Percentiles rank a stretch among this genome's conserved stretches.
Evolutionary conservation across 2,329 filamentous ascomycete species (phyloP).

Genomic region (Trichoderma afroharzianum): DNA sequence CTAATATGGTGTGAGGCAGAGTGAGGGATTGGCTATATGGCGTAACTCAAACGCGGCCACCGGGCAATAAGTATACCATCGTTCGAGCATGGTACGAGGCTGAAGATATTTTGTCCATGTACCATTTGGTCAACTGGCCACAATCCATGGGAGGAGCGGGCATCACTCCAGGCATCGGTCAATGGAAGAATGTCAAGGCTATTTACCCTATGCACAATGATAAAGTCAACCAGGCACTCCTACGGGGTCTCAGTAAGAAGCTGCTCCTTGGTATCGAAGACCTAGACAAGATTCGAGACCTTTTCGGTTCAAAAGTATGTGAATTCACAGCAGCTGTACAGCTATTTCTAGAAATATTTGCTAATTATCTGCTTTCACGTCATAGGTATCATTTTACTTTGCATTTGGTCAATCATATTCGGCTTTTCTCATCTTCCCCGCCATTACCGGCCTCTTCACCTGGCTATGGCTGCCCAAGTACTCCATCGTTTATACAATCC

Average conservation of each 20-base stretch:
- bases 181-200: conserved; percentile 58
- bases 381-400: conserved; percentile 71
- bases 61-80: conserved; percentile 49
- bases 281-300: conserved; percentile 57
- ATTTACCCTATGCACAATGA: conserved; percentile 63
- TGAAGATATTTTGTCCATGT: conserved; percentile 67
- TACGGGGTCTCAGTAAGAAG: conserved; percentile 54
- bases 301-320: conserved; percentile 56
- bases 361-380: neutral
- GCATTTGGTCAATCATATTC: conserved; percentile 79
- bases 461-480: conserved; percentile 68
- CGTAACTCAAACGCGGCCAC: conserved; percentile 61
- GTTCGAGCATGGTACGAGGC: conserved; percentile 53
- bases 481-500: conserved; percentile 64
- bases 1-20: conserved; percentile 36
- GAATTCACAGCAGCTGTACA: neutral
- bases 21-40: conserved; percentile 74
- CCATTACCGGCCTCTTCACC: conserved; percentile 62
- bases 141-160: conserved; percentile 59
- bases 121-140: conserved; percentile 61
- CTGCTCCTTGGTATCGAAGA: conserved; percentile 48
- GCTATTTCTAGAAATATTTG: neutral
- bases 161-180: conserved; percentile 54
- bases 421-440: conserved; percentile 65
- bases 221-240: conserved; percentile 50